Conservation (phyloP, 306 rosid species). For the Acacia crassicarpa region DNA sequence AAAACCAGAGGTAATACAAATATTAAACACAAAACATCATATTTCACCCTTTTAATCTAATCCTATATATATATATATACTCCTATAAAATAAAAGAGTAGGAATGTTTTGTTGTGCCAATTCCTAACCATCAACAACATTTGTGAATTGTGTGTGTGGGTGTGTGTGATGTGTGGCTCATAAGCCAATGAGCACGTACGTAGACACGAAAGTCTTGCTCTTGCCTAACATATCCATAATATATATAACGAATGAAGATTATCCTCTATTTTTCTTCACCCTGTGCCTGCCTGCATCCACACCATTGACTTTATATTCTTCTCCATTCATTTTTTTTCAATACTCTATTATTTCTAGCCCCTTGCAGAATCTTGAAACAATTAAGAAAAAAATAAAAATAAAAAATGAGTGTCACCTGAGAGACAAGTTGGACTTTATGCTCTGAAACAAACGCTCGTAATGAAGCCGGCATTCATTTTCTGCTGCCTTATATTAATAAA, state of each 20-base stretch:
- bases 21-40: neutral
- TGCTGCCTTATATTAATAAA: neutral
- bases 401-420: neutral
- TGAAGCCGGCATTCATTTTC: neutral
- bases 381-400: no score
- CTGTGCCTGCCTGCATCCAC: neutral
- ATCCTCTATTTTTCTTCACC: neutral
- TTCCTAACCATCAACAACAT: constrained; percentile 13
- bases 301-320: neutral
- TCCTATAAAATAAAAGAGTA: no score
- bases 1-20: no score
- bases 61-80: no score
- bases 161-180: no score
- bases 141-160: no score
- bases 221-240: neutral
- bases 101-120: constrained; percentile 33
- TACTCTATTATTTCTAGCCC: neutral
- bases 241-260: neutral
- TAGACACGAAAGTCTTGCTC: neutral
- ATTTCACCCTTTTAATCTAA: neutral
- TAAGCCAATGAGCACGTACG: neutral
- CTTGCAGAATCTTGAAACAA: neutral
- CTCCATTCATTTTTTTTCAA: neutral
- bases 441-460: no score
- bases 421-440: neutral